Evolutionary conservation across 2,329 filamentous ascomycete genomes (phyloP), one percentile per base, ranked within the genome.

Genomic region (Trichoderma breve): DNA sequence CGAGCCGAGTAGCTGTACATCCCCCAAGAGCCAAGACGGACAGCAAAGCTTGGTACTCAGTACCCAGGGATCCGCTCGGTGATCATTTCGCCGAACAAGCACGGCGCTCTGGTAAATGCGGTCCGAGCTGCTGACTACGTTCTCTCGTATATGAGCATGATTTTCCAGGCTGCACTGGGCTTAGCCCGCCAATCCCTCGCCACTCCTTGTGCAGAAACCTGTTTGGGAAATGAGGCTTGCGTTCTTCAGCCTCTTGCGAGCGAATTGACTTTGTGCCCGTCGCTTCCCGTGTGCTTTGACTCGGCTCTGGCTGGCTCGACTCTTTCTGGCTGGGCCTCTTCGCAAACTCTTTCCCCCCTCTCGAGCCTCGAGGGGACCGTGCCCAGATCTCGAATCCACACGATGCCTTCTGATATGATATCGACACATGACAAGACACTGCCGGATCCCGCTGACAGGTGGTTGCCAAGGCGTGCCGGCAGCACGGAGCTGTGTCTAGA

Each of bases 161-260:
- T 36, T 61, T 34, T 51, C 18, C 14, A 14, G 18, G 34, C 57
- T 69, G 55, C 28, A 24, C 55, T 26, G 39, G 65, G 64, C 32
- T 51, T 67, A 67, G 64, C 24, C 28, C 24, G 64, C 8, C 64
- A 57, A 39, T 58, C 64, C 51, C 51, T 68, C 53, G 65, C 65
- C 65, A 68, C 66, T 53, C 57, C 57, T 24, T 61, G n/a, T 28
- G 57, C 57, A 62, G n/a, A 69, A 69, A 61, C 66, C 28, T 32
- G 66, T 53, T 53, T 36, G 66, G 57, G 66, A 69, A 69, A 69
- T 69, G 66, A 69, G 66, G 66, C 66, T 69, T 61, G 55, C 55
- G 15, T 28, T 55, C n/a, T 69, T 47, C 55, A 47, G 12, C 18
- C 55, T 28, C 53, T 47, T 36, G 34, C 15, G 34, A 36, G 34